These are phyloP conservation scores for Termitomyces sp. DNA, from an alignment of 1,284 basidiomycete genomes.

Conservation along the genomic window DNA sequence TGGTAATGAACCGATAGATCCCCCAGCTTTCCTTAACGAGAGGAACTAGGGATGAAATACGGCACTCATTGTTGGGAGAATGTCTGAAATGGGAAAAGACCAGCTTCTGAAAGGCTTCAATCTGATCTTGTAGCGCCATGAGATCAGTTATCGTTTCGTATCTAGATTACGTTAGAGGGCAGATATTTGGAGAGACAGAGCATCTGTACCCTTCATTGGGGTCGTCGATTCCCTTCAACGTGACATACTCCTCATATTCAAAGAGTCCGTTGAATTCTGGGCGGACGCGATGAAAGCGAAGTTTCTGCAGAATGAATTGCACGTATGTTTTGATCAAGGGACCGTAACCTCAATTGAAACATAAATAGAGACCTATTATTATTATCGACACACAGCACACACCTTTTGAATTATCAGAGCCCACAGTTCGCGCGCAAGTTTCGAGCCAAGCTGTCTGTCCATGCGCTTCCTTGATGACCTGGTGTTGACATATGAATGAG, in stretches of 20 bases:
- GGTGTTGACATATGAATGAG: conserved; percentile 15
- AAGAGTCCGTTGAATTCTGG: conserved; percentile 96
- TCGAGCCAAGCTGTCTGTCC: conserved; percentile 96
- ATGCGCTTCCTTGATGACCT: conserved; percentile 94
- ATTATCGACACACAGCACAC: conserved; percentile 16
- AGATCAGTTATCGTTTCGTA: conserved; percentile 95
- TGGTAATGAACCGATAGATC: conserved; percentile 95
- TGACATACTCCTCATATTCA: conserved; percentile 96
- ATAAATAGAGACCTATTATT: conserved; percentile 5
- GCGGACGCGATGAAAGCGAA: conserved; percentile 88
- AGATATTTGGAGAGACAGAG: not conserved
- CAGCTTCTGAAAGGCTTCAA: conserved; percentile 95
- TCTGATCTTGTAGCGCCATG: conserved; percentile 95
- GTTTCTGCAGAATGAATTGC: conserved; percentile 89
- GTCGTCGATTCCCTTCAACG: conserved; percentile 93
- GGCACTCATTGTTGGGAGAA: conserved; percentile 91
- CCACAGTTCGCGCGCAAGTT: conserved; percentile 87
- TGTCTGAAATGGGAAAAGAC: conserved; percentile 90
- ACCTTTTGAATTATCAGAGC: conserved; percentile 78
- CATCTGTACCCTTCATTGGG: conserved; percentile 88
- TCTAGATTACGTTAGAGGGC: conserved; percentile 35
- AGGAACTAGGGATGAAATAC: conserved; percentile 89
- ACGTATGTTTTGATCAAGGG: conserved; percentile 92
- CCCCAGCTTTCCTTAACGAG: conserved; percentile 97
- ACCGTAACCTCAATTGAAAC: conserved; percentile 66